phyloP scores from a whole-genome alignment of 208 protist genomes.

The Acanthamoeba sp. region DNA sequence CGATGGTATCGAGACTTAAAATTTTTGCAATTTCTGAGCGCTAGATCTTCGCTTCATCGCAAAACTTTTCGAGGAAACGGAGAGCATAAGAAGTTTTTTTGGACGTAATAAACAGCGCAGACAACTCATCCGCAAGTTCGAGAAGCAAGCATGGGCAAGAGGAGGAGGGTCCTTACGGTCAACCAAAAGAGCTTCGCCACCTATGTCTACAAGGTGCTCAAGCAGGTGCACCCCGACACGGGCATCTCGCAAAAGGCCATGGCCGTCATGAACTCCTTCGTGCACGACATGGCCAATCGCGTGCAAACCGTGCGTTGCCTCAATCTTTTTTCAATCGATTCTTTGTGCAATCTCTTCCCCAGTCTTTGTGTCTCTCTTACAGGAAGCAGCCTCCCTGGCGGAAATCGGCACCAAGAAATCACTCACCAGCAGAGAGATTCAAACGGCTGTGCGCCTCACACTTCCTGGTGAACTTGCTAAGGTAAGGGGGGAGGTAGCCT shows the following conservation, averaged over 20 bases:
- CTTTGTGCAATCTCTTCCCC: conserved; percentile 87
- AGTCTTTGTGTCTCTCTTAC: conserved; percentile 82
- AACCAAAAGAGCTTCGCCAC: conserved; percentile 76
- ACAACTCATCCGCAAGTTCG: no score
- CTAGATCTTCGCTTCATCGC: no score
- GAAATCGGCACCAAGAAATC: conserved; percentile 96
- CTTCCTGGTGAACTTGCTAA: conserved; percentile 98
- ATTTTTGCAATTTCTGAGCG: no score
- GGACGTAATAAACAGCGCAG: no score
- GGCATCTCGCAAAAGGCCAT: conserved; percentile 98
- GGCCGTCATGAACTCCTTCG: conserved; percentile 97
- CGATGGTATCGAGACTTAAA: no score
- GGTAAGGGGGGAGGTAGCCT: not conserved
- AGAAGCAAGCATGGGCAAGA: not conserved
- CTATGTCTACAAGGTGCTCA: conserved; percentile 92
- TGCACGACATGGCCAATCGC: conserved; percentile 96
- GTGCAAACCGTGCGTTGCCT: conserved; percentile 87
- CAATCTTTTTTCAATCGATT: conserved; percentile 90
- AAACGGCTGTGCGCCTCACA: conserved; percentile 98
- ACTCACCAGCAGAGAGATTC: conserved; percentile 97
- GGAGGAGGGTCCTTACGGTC: not conserved
- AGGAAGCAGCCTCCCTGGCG: not conserved
- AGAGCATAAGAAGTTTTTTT: no score
- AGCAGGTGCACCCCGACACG: conserved; percentile 97
- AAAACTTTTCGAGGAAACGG: no score